phyloP scores from a whole-genome alignment of 179 eudicot species.

The Beta lomatogona region DNA sequence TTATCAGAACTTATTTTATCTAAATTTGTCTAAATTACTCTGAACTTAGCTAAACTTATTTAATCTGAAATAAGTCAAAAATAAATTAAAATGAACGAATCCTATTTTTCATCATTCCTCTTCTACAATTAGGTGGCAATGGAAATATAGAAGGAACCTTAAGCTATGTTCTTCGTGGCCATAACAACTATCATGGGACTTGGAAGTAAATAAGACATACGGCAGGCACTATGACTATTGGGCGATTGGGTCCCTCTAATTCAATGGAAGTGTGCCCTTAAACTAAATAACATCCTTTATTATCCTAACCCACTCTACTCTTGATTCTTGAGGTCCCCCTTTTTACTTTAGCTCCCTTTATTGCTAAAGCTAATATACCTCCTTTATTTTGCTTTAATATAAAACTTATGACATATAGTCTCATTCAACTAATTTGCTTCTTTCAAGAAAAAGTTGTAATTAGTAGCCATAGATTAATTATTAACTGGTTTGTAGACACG shows the following conservation, averaged over 20 bases:
- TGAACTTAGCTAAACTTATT: no score
- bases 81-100: not conserved
- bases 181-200: not conserved
- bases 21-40: no score
- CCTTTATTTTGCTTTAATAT: not conserved
- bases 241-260: not conserved
- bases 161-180: not conserved
- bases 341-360: no score
- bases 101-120: not conserved
- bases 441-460: no score
- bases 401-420: not conserved
- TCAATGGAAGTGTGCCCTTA: not conserved
- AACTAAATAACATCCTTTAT: not conserved
- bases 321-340: not conserved
- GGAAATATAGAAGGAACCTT: not conserved
- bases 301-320: not conserved
- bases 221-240: not conserved
- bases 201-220: not conserved
- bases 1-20: no score
- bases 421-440: not conserved
- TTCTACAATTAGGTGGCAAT: not conserved
- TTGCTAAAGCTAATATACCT: not conserved
- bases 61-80: not conserved
- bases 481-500: no score
- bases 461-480: no score